Conservation (phyloP, 2,329 filamentous ascomycete species). For the Pseudonectria buxi region DNA sequence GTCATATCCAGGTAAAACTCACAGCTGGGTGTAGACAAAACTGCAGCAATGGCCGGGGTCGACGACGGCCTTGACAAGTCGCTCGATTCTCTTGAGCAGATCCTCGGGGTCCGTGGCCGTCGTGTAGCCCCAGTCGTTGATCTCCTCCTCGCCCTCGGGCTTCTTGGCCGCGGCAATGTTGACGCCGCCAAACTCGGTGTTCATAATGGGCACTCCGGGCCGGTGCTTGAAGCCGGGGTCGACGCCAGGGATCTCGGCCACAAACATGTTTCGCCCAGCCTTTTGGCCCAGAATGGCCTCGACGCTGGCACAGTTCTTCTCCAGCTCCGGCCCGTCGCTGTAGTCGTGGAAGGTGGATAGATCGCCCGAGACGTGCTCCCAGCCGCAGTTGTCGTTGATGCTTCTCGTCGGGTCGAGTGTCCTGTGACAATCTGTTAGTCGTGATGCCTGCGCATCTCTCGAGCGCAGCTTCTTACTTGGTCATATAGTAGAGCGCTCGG, state of each 20-base stretch:
- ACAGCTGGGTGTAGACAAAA: conserved; percentile 62
- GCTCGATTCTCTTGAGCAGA: conserved; percentile 50
- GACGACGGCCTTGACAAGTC: conserved; percentile 51
- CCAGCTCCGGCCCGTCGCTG: conserved; percentile 48
- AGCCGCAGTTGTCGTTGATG: conserved; percentile 66
- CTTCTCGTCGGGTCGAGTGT: conserved; percentile 56
- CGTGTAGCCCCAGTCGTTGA: conserved; percentile 61
- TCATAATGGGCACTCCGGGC: conserved; percentile 53
- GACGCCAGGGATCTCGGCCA: conserved; percentile 33
- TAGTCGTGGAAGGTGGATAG: conserved; percentile 65
- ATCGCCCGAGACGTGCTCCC: conserved; percentile 61
- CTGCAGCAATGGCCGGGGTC: conserved; percentile 51
- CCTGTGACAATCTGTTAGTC: conserved; percentile 14
- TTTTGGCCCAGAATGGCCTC: conserved; percentile 48
- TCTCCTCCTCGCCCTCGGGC: conserved; percentile 26
- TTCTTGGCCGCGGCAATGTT: conserved; percentile 51
- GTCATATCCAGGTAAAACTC: conserved; percentile 21
- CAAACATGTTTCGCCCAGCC: conserved; percentile 48
- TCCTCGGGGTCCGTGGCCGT: conserved; percentile 56
- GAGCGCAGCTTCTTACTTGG: conserved; percentile 41
- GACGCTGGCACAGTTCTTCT: conserved; percentile 46
- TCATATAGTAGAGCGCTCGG: conserved; percentile 55
- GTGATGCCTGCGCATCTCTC: conserved; percentile 16
- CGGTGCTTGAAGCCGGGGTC: conserved; percentile 46
- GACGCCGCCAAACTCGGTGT: conserved; percentile 62